Base-by-base conservation (phyloP, 306 rosid genomes). In the Castanea mollissima region DNA sequence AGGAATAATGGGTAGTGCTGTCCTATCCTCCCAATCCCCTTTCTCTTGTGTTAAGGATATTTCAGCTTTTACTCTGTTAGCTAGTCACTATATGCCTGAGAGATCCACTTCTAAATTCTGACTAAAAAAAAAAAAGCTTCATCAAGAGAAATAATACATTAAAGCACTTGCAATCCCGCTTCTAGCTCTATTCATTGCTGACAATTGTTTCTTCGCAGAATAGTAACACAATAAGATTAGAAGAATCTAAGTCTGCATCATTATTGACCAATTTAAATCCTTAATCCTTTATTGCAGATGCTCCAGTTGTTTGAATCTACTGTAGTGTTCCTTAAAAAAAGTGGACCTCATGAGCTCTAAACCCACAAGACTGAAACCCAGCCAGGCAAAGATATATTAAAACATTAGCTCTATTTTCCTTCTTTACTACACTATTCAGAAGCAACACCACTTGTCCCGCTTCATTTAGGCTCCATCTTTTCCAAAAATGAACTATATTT, bases 371-470 rank as follows among this genome's bases (percentile, higher is more conserved):
- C 60, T 34, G 60, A 55, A 75, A 46, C 35, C 38, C 14, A 63
- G 35, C 29, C 65, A 72, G 44, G 71, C 38, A 68, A 20, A 54
- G 72, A 44, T 10, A 82, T 54, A 29, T 59, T 18, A 59, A 29
- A 63, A 63, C 20, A 14, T 19, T 23, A 25, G 69, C 31, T 31
- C 16, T 31, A 49, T 21, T 18, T 34, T 8, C 19, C 23, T 57
- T 62, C 8, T 55, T 18, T 63, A 69, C 76, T 56, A 84, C 75
- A 57, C 56, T 58, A 80, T 62, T 64, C 64, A 70, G 55, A 52
- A 64, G 64, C 31, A 19, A 56, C 20, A 57, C 44, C 58, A 83
- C 15, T 35, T 44, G 31, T 46, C 56, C 32, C 38, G 25, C 69
- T 76, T 49, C 82, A 72, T 11, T 58, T 35, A 67, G 46, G 63